Percentiles rank a stretch among this genome's conserved stretches.
Conservation (phyloP, 495 filamentous ascomycete species). For the Podospora fimiseda region DNA sequence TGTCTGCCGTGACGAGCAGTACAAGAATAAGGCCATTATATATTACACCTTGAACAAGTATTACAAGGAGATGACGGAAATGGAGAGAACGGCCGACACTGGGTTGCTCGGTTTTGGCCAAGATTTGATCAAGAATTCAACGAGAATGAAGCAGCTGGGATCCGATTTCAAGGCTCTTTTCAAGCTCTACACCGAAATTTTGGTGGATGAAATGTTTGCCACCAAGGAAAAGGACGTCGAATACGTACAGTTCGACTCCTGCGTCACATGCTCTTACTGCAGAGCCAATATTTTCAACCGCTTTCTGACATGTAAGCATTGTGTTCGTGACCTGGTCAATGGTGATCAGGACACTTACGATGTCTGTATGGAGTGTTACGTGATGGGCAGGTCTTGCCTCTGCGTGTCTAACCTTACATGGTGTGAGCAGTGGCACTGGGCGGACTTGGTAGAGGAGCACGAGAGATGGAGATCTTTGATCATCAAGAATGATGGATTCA, state of each 20-base stretch:
- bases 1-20: conserved; percentile 97
- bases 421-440: conserved; percentile 90
- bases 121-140: conserved; percentile 42
- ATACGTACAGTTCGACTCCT: conserved; percentile 71
- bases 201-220: conserved; percentile 80
- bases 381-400: conserved; percentile 83
- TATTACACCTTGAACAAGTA: conserved; percentile 79
- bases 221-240: conserved; percentile 61
- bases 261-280: conserved; percentile 92
- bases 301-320: conserved; percentile 81
- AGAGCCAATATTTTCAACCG: conserved; percentile 95
- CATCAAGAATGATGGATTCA: conserved; percentile 55
- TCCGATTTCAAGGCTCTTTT: conserved; percentile 78
- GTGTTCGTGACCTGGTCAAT: conserved; percentile 51
- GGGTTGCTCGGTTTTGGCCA: conserved; percentile 37
- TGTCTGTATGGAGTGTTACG: conserved; percentile 94
- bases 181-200: conserved; percentile 63
- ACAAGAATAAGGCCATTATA: conserved; percentile 95
- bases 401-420: conserved; percentile 81
- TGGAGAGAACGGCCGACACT: conserved; percentile 40
- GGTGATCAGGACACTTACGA: conserved; percentile 79
- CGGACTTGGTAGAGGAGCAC: conserved; percentile 66
- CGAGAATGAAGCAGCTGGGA: conserved; percentile 57
- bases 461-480: conserved; percentile 75
- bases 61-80: conserved; percentile 52